These are phyloP conservation scores for Strobilomyces echinocephalus DNA, from an alignment of 768 basidiomycete genomes.

Conservation along the genomic window DNA sequence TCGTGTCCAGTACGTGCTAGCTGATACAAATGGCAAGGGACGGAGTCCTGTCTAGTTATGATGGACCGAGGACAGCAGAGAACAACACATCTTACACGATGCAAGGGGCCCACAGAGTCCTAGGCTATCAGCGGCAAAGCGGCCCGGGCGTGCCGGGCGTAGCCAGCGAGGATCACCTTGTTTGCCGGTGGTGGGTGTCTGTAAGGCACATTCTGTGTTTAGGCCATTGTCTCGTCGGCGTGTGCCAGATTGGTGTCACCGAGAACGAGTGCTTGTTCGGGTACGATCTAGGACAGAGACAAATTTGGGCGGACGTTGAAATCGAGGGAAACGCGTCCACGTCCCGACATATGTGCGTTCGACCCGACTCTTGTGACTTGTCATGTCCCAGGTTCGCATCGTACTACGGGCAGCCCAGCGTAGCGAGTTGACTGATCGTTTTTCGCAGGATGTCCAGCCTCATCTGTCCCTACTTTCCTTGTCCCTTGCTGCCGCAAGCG, in stretches of 20 bases:
- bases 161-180: no score
- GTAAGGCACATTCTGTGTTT: background rate
- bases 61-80: no score
- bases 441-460: slow-evolving; percentile 9
- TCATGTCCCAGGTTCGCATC: slow-evolving; percentile 23
- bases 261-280: slow-evolving; percentile 7
- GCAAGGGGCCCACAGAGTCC: no score
- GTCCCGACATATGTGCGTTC: slow-evolving; percentile 3
- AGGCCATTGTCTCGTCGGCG: background rate
- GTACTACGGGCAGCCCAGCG: background rate
- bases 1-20: no score
- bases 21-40: no score
- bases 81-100: no score
- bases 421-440: background rate
- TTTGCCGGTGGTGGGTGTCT: no score
- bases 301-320: slow-evolving; percentile 30
- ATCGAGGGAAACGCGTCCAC: background rate
- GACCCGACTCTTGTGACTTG: background rate
- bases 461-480: slow-evolving; percentile 58
- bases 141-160: background rate
- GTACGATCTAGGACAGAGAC: slow-evolving; percentile 8
- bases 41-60: no score
- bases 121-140: background rate
- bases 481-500: slow-evolving; percentile 56
- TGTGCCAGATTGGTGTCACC: background rate